These are phyloP conservation scores for Triglochin maritima DNA, from an alignment of 106 monocot species.

Conservation along the genomic window DNA sequence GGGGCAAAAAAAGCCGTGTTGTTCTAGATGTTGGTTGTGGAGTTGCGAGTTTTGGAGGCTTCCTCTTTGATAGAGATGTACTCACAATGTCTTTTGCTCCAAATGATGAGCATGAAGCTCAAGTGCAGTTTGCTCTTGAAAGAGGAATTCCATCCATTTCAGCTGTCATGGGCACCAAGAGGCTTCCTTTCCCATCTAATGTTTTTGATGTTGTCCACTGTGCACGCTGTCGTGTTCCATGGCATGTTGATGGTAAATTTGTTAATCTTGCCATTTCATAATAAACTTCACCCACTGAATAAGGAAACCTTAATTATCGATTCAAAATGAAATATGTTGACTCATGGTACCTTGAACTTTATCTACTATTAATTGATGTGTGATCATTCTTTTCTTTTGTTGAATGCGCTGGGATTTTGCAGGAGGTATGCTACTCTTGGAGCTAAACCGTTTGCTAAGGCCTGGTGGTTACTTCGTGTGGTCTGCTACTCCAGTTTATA, in stretches of 20 bases:
- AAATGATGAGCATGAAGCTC: constrained; percentile 97
- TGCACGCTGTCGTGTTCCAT: constrained; percentile 90
- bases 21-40: constrained; percentile 97
- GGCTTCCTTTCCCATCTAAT: constrained; percentile 68
- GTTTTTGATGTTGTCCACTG: constrained; percentile 90
- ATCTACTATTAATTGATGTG: background rate
- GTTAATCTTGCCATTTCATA: background rate
- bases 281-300: no score
- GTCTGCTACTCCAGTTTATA: constrained; percentile 96
- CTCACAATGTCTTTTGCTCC: constrained; percentile 98
- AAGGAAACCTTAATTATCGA: no score
- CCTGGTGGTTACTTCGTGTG: constrained; percentile 93
- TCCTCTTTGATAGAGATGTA: constrained; percentile 74
- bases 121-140: constrained; percentile 93
- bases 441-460: constrained; percentile 78
- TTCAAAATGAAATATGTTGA: no score
- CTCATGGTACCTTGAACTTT: background rate
- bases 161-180: constrained; percentile 92
- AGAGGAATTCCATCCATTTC: constrained; percentile 92
- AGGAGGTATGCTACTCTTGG: constrained; percentile 88
- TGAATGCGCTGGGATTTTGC: background rate
- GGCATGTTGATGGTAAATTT: constrained; percentile 76
- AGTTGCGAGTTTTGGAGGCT: constrained; percentile 93
- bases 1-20: constrained; percentile 71
- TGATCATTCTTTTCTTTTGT: background rate